Conservation (phyloP, 2,329 filamentous ascomycete genomes). For the Fusarium nurragi region DNA sequence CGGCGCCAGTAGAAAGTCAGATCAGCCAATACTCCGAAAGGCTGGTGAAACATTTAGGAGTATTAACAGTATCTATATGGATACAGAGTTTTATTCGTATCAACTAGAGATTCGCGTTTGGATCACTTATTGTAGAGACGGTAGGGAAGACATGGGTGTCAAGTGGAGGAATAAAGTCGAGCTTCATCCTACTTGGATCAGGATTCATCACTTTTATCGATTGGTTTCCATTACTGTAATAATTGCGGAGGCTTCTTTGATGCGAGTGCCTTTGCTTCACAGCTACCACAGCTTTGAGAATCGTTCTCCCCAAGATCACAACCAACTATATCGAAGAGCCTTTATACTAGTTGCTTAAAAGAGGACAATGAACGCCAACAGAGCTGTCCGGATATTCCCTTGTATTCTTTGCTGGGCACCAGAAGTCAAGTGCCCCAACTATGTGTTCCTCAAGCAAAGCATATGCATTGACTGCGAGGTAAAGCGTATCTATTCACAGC, state of each 20-base stretch:
- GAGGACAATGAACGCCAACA: conserved; percentile 32
- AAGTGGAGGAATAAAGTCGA: background rate
- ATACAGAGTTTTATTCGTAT: conserved; percentile 4
- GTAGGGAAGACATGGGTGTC: background rate
- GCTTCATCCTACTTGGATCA: background rate
- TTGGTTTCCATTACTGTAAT: background rate
- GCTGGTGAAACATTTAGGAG: conserved; percentile 14
- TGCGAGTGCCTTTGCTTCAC: background rate
- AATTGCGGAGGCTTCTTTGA: background rate
- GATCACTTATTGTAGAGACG: background rate
- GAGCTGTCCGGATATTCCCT: conserved; percentile 33
- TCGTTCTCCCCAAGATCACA: background rate
- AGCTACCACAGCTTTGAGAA: background rate
- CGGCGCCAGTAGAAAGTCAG: conserved; percentile 20
- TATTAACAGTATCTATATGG: conserved; percentile 1
- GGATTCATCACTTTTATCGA: background rate
- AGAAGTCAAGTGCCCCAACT: conserved; percentile 40
- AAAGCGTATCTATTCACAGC: conserved; percentile 4
- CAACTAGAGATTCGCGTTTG: background rate
- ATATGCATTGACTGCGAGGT: conserved; percentile 41
- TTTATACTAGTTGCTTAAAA: background rate
- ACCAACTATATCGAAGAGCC: background rate
- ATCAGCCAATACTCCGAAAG: conserved; percentile 29
- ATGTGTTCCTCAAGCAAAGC: conserved; percentile 40
- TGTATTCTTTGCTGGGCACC: conserved; percentile 39